Conservation (phyloP, 176 grass and related monocot species). For the Eleusine coracana region DNA sequence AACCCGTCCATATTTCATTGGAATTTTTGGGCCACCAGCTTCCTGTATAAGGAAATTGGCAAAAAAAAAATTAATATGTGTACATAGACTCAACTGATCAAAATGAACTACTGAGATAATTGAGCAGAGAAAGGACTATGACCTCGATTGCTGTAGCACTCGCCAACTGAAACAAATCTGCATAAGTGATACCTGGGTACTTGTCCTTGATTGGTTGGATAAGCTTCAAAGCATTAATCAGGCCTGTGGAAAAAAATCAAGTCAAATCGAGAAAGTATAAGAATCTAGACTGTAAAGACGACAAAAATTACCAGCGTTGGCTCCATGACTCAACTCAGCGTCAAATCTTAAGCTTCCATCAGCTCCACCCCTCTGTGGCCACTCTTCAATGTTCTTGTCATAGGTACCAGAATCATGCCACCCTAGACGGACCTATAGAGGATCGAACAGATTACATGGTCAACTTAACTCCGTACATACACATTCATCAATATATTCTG, state of each 20-base stretch:
- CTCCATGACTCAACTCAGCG: slow-evolving; percentile 83
- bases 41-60: slow-evolving; percentile 55
- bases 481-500: not conserved
- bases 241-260: slow-evolving; percentile 43
- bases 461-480: not conserved
- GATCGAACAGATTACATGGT: not conserved
- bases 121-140: slow-evolving; percentile 28
- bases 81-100: not conserved
- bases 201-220: slow-evolving; percentile 90
- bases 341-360: slow-evolving; percentile 94
- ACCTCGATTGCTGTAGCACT: slow-evolving; percentile 99
- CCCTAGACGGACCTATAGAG: slow-evolving; percentile 77
- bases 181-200: slow-evolving; percentile 77
- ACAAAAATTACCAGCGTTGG: slow-evolving; percentile 73
- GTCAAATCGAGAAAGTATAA: not conserved
- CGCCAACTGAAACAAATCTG: slow-evolving; percentile 95
- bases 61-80: not conserved
- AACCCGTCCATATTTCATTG: slow-evolving; percentile 90
- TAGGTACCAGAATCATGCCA: slow-evolving; percentile 99
- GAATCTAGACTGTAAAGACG: not conserved
- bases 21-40: slow-evolving; percentile 89
- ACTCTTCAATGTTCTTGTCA: slow-evolving; percentile 88
- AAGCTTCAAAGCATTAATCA: slow-evolving; percentile 82
- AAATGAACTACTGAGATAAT: not conserved
- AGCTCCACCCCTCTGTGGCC: slow-evolving; percentile 86